Evolutionary conservation across 768 basidiomycete genomes (phyloP).

Genomic region (Boletus tylopilopsis): DNA sequence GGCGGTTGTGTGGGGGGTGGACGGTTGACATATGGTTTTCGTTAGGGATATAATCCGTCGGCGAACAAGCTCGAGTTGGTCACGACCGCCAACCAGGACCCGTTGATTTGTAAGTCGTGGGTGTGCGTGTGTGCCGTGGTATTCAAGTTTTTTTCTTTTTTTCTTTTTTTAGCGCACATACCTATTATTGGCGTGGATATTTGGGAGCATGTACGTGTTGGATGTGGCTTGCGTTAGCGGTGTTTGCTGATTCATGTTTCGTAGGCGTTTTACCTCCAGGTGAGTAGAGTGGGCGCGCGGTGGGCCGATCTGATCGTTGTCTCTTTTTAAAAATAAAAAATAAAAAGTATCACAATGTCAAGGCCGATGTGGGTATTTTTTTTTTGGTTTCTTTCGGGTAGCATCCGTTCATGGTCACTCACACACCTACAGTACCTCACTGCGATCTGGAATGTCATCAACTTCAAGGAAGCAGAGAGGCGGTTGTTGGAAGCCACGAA

Average conservation of each 20-base stretch:
- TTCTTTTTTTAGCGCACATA: constrained; percentile 53
- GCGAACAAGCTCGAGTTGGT: constrained; percentile 81
- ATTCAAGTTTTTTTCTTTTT: too few species aligned
- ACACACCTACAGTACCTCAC: constrained; percentile 68
- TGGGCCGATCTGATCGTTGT: constrained; percentile 10
- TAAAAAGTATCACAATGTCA: constrained; percentile 83
- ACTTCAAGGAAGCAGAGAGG: constrained; percentile 89
- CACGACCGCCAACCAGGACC: constrained; percentile 97
- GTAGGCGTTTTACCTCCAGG: constrained; percentile 64
- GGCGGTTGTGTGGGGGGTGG: not conserved
- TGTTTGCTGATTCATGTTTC: constrained; percentile 3
- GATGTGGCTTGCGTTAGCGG: constrained; percentile 1
- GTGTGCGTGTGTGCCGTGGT: not conserved
- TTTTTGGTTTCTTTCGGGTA: constrained; percentile 16
- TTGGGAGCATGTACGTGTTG: constrained; percentile 80
- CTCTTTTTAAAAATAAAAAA: too few species aligned
- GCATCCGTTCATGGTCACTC: not conserved
- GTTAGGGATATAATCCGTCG: constrained; percentile 63
- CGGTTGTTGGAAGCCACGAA: constrained; percentile 39
- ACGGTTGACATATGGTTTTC: not conserved
- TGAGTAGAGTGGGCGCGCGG: not conserved
- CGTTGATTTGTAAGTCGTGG: constrained; percentile 54
- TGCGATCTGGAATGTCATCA: constrained; percentile 95
- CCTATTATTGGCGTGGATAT: constrained; percentile 97
- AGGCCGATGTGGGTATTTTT: constrained; percentile 69